Base-by-base conservation (phyloP, 1,284 basidiomycete species). In the Lignosus rhinocerotis region DNA sequence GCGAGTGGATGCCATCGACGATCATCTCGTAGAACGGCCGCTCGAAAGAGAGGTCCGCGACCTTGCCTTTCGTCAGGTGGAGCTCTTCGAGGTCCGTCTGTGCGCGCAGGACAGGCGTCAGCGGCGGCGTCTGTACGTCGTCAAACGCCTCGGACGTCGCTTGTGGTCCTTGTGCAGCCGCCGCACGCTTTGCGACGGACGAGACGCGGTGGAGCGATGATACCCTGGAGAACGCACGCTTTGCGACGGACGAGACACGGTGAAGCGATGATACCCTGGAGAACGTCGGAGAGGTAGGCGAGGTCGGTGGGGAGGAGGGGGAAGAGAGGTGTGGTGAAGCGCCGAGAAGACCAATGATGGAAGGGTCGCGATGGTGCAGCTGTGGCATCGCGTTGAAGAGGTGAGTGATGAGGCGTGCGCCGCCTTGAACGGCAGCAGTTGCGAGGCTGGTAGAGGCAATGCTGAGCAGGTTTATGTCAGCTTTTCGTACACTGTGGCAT, bases 361-460 rank as follows among this genome's bases (percentile, higher is more conserved):
- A 91, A 45, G 91, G 89, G 69, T 92, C 90, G 41, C 91, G 82
- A 67, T 94, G 92, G 70, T 93, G 91, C 53, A 94, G 75, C 66
- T 89, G 89, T 3, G 91, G 90, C 92, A 94, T 94, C 6, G 92
- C 92, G 68, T 96, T 96, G 84, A 94, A 95, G 19, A 96, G 78
- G 73, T 96, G 94, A 0, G 94, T 96, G 66, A 96, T 93, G 64
- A 94, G 85, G 7, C 86, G 80, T 5, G 93, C 92, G 32, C 92
- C 92, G 53, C 79, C 77, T 42, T 81, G 75, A 6, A 92, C 81
- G 2, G 91, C 90, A 1, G 76, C 78, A 5, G 84, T 84, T 4
- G 92, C 90, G 53, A 85, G 77, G 21, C 86, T 84, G 2, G 87
- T 86, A 19, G 82, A 80, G 41, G 86, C 86, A 59, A 84, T 81